Evolutionary conservation across 768 basidiomycete species (phyloP).

Genomic region (Pholiota molesta): DNA sequence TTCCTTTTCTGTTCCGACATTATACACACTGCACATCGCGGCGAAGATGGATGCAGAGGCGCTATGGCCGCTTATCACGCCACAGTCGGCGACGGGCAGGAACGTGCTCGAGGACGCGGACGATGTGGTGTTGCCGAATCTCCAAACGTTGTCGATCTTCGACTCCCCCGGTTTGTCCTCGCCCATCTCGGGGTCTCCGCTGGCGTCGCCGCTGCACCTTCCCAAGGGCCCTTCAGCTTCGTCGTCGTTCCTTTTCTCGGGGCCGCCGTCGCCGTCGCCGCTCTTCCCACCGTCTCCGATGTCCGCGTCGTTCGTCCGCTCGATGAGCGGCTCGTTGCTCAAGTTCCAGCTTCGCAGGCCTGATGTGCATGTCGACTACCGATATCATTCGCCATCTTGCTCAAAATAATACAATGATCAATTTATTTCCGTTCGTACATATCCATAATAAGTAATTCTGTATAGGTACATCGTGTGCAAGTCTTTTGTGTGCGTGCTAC

Average conservation of each 20-base stretch:
- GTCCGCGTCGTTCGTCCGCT: background rate
- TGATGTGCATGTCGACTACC: constrained; percentile 6
- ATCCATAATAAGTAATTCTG: too few relatives aligned
- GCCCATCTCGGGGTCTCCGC: background rate
- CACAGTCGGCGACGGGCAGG: background rate
- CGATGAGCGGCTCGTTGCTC: background rate
- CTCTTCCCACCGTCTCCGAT: background rate
- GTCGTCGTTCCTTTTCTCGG: background rate
- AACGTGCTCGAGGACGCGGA: background rate
- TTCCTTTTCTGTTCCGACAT: too few relatives aligned
- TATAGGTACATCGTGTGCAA: too few relatives aligned
- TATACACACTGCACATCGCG: constrained; percentile 6
- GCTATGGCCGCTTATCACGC: constrained; percentile 22
- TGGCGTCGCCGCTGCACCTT: background rate
- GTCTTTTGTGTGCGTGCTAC: too few relatives aligned
- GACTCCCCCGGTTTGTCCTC: background rate
- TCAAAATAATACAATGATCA: too few relatives aligned
- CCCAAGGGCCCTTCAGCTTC: background rate
- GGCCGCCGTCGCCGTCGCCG: background rate
- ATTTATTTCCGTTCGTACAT: too few relatives aligned
- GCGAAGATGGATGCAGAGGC: constrained; percentile 23
- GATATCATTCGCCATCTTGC: too few relatives aligned
- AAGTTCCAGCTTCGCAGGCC: constrained; percentile 5
- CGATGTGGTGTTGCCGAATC: constrained; percentile 9
- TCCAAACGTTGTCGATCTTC: constrained; percentile 4